Evolutionary conservation across 208 protist genomes (phyloP), one percentile per base, ranked within the genome.

Genomic region (Leishmania braziliensis): DNA sequence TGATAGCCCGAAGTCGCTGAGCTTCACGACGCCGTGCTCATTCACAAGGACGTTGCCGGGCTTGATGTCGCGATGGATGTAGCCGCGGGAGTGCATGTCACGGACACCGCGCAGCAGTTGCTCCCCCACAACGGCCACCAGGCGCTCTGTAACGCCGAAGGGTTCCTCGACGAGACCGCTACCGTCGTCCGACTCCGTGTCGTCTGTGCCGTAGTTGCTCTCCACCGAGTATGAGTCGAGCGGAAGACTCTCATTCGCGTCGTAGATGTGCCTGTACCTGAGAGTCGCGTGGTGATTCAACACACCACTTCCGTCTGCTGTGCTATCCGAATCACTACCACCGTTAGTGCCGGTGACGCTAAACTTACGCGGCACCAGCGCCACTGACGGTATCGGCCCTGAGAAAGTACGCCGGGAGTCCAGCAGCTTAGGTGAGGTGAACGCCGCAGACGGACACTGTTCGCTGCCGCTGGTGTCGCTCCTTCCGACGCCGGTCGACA

Each of bases 1-100:
- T 58, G 88, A 98, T 66, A 99, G 89, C 2, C 98, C 98, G 90
- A 99, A 99, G 84, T 99, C 98, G 82, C 93, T 97, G 23, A 99
- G 86, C 90, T 99, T 99, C 51, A 99, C 80, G 33, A 81, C 82
- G 16, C 82, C 79, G 56, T 77, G 74, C 80, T 80, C 81, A n/a
- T 84, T 87, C 6, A 98, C 85, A 43, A 98, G 92, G 16, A 98
- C 82, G 72, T 98, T 98, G 14, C 91, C 96, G 1, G 96, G 91
- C 81, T 98, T 98, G 71, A 98, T 97, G 79, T 98, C 96, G 26
- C 95, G 87, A 77, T 98, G 96, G 70, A 98, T 94, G 71, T 94
- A 94, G 66, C 91, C 92, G 48, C 93, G 82, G 12, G 80, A 85
- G 73, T 98, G 95, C 95, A 98, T 98, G 73, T 98, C 92, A 0